phyloP scores from a whole-genome alignment of 768 basidiomycete genomes.

The Lenzites betulinus region DNA sequence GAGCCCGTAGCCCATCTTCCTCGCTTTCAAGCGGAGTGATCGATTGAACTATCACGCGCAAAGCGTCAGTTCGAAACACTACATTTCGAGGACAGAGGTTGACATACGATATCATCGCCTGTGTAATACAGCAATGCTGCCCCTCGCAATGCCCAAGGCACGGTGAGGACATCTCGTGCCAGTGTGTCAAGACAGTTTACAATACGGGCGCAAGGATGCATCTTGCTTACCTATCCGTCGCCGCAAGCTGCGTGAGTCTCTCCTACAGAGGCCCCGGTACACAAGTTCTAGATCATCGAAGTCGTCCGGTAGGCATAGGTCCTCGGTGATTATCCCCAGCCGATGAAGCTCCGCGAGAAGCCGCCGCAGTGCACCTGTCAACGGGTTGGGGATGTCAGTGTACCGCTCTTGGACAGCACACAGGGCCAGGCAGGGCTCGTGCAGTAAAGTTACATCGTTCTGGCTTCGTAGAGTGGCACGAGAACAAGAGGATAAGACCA shows the following conservation, averaged over 20 bases:
- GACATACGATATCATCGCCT: constrained; percentile 85
- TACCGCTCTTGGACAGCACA: not conserved
- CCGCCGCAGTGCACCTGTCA: constrained; percentile 57
- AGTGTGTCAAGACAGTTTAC: too few relatives aligned
- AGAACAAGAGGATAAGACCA: constrained; percentile 7
- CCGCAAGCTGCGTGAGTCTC: constrained; percentile 43
- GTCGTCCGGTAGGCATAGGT: constrained; percentile 73
- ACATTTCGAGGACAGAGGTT: not conserved
- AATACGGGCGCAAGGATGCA: not conserved
- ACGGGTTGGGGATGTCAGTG: not conserved
- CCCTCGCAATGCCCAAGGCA: constrained; percentile 78
- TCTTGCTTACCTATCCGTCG: constrained; percentile 62
- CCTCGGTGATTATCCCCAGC: constrained; percentile 72
- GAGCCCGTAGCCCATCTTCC: constrained; percentile 76
- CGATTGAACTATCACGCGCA: constrained; percentile 73
- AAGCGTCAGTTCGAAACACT: not conserved
- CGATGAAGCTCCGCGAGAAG: constrained; percentile 60
- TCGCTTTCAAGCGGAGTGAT: constrained; percentile 82
- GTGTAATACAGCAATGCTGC: constrained; percentile 94
- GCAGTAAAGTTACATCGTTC: not conserved
- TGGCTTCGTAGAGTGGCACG: not conserved
- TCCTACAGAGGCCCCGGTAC: constrained; percentile 78
- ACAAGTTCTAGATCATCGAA: constrained; percentile 67
- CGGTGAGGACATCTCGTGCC: constrained; percentile 67
- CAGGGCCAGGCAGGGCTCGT: not conserved